Evolutionary conservation across 2,329 filamentous ascomycete species (phyloP), one percentile per base, ranked within the genome.

Genomic region (Podosphaera xanthii): DNA sequence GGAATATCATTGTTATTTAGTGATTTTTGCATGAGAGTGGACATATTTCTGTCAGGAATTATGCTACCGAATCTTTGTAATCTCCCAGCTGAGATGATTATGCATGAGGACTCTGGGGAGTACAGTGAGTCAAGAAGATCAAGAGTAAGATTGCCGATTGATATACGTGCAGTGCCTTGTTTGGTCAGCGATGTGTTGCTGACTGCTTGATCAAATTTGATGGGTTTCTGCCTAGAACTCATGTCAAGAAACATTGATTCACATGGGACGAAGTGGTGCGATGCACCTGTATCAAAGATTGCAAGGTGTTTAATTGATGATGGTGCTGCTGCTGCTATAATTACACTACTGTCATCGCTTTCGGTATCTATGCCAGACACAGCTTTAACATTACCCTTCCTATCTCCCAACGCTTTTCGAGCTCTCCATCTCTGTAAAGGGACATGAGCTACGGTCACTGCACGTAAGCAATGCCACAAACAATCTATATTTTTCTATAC

Each of bases 251-350:
- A 56, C 34, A 56, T 42, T 6, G 34, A 8, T 56, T 56, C 53
- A 56, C 12, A 40, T 40, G 34, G 53, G 14, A 40, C 34, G 30
- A 56, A 56, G 12, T 56, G 53, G 53, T 56, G 53, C 35, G 53
- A 56, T 5, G 53, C 53, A 42, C 53, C 34, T 40, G 53, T 56
- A 56, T 56, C 53, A 56, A 40, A 56, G 34, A 56, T 56, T 9
- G 36, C 36, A 56, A 40, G 9, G n/a, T 10, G 8, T 56, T 14
- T 42, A 42, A 40, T 40, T 7, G 7, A 7, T 8, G 53, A n/a
- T 4, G 10, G 2, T 38, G 35, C 53, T n/a, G 53, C 30, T 3
- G 53, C 53, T 22, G 53, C 53, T 42, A 56, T 42, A 36, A 10
- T 36, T 56, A 56, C 34, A 56, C 12, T 33, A 42, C 40, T 36